Conservation (phyloP, 371 early-diverging fungal species). For the Mortierella polycephala region DNA sequence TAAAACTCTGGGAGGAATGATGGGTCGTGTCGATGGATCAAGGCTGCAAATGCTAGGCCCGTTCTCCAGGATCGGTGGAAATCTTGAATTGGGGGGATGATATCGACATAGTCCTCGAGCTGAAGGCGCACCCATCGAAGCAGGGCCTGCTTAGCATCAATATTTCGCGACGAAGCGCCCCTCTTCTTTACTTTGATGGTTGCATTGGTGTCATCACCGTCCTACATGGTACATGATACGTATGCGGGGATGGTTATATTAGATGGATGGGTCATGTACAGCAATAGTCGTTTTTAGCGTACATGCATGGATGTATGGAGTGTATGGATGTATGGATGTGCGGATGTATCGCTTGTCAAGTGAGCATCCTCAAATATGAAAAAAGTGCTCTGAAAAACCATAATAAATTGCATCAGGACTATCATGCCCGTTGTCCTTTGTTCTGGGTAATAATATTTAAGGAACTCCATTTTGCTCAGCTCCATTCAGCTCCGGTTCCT, state of each 20-base stretch:
- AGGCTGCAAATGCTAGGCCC: constrained; percentile 71
- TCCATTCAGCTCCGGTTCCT: too few relatives aligned
- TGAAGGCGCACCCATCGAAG: constrained; percentile 71
- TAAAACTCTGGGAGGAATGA: constrained; percentile 66
- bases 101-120: constrained; percentile 66
- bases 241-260: neutral
- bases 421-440: neutral
- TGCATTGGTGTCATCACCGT: constrained; percentile 14
- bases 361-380: constrained; percentile 2
- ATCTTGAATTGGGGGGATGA: constrained; percentile 66
- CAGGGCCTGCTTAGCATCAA: constrained; percentile 62
- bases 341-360: neutral
- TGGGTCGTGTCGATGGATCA: constrained; percentile 76
- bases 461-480: too few relatives aligned
- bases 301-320: neutral
- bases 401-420: constrained; percentile 15
- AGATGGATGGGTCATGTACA: neutral
- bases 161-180: constrained; percentile 48
- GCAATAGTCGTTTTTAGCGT: neutral
- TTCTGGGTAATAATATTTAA: too few relatives aligned
- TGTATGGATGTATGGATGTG: neutral
- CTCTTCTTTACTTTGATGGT: constrained; percentile 37
- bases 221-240: constrained; percentile 5
- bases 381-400: constrained; percentile 18
- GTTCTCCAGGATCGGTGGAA: constrained; percentile 74